These are phyloP conservation scores for Tricholoma sp. DNA, from an alignment of 768 basidiomycete species.

Conservation along the genomic window DNA sequence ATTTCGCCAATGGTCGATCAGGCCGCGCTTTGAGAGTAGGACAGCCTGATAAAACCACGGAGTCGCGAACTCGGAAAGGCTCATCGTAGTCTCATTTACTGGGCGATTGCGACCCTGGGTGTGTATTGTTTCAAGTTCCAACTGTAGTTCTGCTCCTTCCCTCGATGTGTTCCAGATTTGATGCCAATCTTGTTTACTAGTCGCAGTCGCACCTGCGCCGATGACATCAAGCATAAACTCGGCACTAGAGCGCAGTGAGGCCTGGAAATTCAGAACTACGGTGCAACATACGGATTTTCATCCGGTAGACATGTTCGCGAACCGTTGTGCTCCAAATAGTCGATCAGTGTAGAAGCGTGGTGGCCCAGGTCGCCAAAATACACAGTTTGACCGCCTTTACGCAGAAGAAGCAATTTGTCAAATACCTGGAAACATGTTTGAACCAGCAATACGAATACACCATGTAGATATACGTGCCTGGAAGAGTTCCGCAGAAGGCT, in stretches of 20 bases:
- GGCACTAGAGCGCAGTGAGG: slow-evolving; percentile 31
- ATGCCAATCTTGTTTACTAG: slow-evolving; percentile 45
- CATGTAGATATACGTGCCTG: slow-evolving; percentile 29
- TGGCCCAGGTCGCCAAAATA: slow-evolving; percentile 71
- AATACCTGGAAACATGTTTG: slow-evolving; percentile 39
- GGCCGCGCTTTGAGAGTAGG: slow-evolving; percentile 40
- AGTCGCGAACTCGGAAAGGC: slow-evolving; percentile 45
- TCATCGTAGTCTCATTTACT: slow-evolving; percentile 25
- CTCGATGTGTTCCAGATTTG: slow-evolving; percentile 43
- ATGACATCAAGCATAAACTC: slow-evolving; percentile 72
- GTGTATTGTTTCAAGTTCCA: slow-evolving; percentile 44
- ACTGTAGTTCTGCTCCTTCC: slow-evolving; percentile 31
- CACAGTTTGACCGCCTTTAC: slow-evolving; percentile 69
- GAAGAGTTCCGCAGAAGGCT: slow-evolving; percentile 84
- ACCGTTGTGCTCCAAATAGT: slow-evolving; percentile 74
- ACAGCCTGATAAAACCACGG: slow-evolving; percentile 45
- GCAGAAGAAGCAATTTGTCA: slow-evolving; percentile 68
- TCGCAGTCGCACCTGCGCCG: slow-evolving; percentile 65
- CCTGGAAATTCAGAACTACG: not conserved
- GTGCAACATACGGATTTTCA: slow-evolving; percentile 65
- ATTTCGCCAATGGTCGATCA: slow-evolving; percentile 45
- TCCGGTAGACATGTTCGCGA: slow-evolving; percentile 52
- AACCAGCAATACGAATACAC: not conserved
- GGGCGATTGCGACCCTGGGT: slow-evolving; percentile 43
- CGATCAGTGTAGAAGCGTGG: slow-evolving; percentile 56